Evolutionary conservation across 441 rosid genomes (phyloP).

Genomic region (Lepidium campestre): DNA sequence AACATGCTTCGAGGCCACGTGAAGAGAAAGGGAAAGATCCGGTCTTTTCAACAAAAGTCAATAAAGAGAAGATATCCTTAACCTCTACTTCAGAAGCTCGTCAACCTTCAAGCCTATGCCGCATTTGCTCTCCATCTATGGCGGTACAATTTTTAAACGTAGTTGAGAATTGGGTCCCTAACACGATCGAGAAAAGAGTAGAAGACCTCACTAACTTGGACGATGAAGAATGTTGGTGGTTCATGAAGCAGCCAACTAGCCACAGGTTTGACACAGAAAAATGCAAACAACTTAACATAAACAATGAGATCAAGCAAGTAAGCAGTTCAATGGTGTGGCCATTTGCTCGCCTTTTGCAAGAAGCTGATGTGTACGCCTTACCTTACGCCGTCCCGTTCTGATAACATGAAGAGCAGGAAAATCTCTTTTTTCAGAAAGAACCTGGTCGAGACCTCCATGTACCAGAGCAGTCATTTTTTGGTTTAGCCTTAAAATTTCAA

Average conservation of each 20-base stretch:
- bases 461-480: conserved; percentile 14
- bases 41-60: not conserved
- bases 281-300: conserved; percentile 15
- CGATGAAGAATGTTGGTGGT: conserved; percentile 41
- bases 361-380: conserved; percentile 48
- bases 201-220: conserved; percentile 15
- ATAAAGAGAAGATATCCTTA: conserved; percentile 18
- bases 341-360: conserved; percentile 35
- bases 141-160: conserved; percentile 34
- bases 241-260: conserved; percentile 20
- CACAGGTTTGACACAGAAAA: conserved; percentile 15
- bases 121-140: conserved; percentile 33
- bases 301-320: conserved; percentile 13
- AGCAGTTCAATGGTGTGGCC: conserved; percentile 35
- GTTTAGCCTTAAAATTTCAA: conserved; percentile 3
- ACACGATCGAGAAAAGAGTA: conserved; percentile 14
- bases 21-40: conserved; percentile 11
- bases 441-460: conserved; percentile 9
- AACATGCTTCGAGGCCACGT: not conserved
- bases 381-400: conserved; percentile 54
- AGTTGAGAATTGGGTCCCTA: conserved; percentile 55
- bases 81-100: not conserved
- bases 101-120: conserved; percentile 23
- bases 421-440: conserved; percentile 1
- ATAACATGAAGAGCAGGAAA: conserved; percentile 13